phyloP scores from a whole-genome alignment of 2,329 filamentous ascomycete genomes.

The Exophiala sp. region DNA sequence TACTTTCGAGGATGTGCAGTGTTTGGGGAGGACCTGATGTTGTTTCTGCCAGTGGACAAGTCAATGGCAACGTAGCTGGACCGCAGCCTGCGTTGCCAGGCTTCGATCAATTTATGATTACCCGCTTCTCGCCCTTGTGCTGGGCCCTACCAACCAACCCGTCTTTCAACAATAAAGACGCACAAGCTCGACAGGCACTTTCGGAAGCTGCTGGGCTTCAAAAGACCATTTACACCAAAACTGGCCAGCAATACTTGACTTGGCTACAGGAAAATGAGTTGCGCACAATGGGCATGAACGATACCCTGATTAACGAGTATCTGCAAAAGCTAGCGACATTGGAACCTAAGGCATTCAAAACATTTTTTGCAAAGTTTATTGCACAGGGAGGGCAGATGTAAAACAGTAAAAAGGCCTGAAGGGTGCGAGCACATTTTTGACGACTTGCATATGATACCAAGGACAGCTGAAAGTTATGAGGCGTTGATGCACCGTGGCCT shows the following conservation, averaged over 20 bases:
- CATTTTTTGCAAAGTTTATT: slow-evolving; percentile 43
- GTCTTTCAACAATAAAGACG: slow-evolving; percentile 78
- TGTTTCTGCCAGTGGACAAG: slow-evolving; percentile 38
- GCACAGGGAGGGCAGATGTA: slow-evolving; percentile 26
- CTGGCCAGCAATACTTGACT: slow-evolving; percentile 71
- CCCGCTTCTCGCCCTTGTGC: slow-evolving; percentile 80
- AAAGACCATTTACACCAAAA: slow-evolving; percentile 86
- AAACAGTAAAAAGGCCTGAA: slow-evolving; percentile 10
- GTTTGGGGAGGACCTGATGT: slow-evolving; percentile 88
- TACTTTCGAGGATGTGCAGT: slow-evolving; percentile 76
- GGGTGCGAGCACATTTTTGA: slow-evolving; percentile 3
- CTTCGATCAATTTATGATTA: slow-evolving; percentile 87
- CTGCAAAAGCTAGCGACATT: slow-evolving; percentile 42
- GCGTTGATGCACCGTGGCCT: neutral
- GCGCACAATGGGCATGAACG: slow-evolving; percentile 47
- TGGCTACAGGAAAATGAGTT: slow-evolving; percentile 46
- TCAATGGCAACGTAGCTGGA: slow-evolving; percentile 36
- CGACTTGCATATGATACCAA: slow-evolving; percentile 23
- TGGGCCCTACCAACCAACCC: slow-evolving; percentile 83
- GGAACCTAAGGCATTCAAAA: slow-evolving; percentile 46
- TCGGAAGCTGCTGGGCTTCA: slow-evolving; percentile 84
- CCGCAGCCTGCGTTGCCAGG: slow-evolving; percentile 63
- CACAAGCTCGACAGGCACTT: slow-evolving; percentile 82
- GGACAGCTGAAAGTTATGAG: slow-evolving; percentile 2
- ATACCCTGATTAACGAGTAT: slow-evolving; percentile 46